These are phyloP conservation scores for Cinnamomum chago DNA, from an alignment of 164 flowering plant species.

Conservation along the genomic window DNA sequence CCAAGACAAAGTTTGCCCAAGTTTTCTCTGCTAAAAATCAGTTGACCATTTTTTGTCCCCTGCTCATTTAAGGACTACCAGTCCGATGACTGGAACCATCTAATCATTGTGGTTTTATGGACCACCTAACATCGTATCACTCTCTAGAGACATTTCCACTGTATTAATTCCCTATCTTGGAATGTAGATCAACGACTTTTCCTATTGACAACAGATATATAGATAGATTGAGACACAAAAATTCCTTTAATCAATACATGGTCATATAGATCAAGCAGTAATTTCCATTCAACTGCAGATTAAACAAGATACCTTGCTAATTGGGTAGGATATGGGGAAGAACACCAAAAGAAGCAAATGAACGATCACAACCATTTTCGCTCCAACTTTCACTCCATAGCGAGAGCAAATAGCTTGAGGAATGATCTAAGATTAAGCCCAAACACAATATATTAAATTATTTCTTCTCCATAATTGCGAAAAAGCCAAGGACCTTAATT, in stretches of 20 bases:
- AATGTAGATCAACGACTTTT: not conserved
- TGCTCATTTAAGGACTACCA: not conserved
- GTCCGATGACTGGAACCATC: not conserved
- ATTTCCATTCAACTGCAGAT: not conserved
- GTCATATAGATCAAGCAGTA: too few species aligned
- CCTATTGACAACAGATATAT: too few species aligned
- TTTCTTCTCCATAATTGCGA: not conserved
- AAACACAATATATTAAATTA: not conserved
- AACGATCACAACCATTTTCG: slow-evolving; percentile 45
- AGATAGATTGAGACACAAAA: not conserved
- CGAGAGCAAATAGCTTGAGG: slow-evolving; percentile 74
- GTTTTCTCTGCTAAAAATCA: not conserved
- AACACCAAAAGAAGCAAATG: slow-evolving; percentile 44
- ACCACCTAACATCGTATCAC: not conserved
- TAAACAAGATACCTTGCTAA: slow-evolving; percentile 51
- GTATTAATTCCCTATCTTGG: not conserved
- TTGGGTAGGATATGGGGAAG: slow-evolving; percentile 63
- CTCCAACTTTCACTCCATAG: slow-evolving; percentile 68
- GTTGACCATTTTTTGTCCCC: not conserved
- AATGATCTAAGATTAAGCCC: slow-evolving; percentile 39
- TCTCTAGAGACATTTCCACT: not conserved
- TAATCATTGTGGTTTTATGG: not conserved
- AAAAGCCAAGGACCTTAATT: not conserved
- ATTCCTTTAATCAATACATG: not conserved
- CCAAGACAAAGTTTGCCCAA: not conserved